Evolutionary conservation across 2,329 filamentous ascomycete genomes (phyloP), one percentile per base, ranked within the genome.

Genomic region (Ceratocystis cubensis): DNA sequence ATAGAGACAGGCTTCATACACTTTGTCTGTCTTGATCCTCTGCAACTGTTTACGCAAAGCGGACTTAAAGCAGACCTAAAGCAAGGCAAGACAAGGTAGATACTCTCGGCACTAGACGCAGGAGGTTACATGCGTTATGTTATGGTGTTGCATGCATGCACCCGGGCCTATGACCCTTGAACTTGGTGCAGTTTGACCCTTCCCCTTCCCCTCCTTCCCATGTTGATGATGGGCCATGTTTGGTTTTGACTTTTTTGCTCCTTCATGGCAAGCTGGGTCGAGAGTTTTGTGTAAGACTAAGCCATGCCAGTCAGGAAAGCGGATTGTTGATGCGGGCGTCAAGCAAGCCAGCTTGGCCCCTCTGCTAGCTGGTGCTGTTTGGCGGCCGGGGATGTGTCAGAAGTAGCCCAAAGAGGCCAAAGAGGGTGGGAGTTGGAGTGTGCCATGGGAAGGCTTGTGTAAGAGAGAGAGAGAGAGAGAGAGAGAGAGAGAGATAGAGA

Each of bases 171-270:
- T 17, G 33, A 59, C 56, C 56, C 28, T 59, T 37, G 56, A 15
- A 37, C 56, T 33, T 59, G 56, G 56, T 28, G 56, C 28, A 10
- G 56, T 59, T 59, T 59, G 56, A 59, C 56, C 56, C 17, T 59
- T 41, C 37, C 37, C 37, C 37, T 41, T 41, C 37, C 37, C 37
- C 37, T 41, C 37, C 10, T 41, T 41, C 25, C 56, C 56, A 37
- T 59, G 28, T 41, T 13, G 37, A 41, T 33, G 30, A 59, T 30
- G n/a, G 56, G 28, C 37, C 15, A 37, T 59, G 56, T 59, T 59
- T 59, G 56, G 56, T 30, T 33, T 59, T 37, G 56, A 59, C 56
- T 59, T 59, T 59, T 17, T 33, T 59, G 56, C 56, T 59, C 30
- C 56, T 59, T 59, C 56, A 8, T 59, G 8, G 28, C 8, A 25